A percentile compares a stretch with the other conserved stretches of the same genome.
phyloP scores from a whole-genome alignment of 2,329 filamentous ascomycete genomes.

The Fusarium sp. region DNA sequence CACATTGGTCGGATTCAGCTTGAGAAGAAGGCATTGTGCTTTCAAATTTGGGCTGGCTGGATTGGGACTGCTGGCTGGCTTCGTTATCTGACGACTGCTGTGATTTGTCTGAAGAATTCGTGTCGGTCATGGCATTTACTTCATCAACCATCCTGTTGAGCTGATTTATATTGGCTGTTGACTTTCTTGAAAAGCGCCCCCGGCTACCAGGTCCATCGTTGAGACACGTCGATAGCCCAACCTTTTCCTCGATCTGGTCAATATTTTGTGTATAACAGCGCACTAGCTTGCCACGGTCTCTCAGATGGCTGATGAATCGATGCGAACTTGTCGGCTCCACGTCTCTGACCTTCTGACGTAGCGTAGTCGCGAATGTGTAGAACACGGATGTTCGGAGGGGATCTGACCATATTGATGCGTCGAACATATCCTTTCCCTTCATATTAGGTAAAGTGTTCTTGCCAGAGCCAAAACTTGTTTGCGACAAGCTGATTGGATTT shows the following conservation, averaged over 20 bases:
- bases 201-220: slow-evolving; percentile 71
- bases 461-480: slow-evolving; percentile 50
- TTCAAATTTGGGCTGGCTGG: slow-evolving; percentile 31
- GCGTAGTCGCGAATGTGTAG: slow-evolving; percentile 77
- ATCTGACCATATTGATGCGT: slow-evolving; percentile 77
- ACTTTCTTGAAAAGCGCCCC: slow-evolving; percentile 68
- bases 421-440: slow-evolving; percentile 79
- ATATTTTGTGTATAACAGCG: slow-evolving; percentile 83
- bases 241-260: slow-evolving; percentile 77
- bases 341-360: slow-evolving; percentile 73
- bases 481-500: slow-evolving; percentile 56
- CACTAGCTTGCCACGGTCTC: slow-evolving; percentile 75
- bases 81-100: slow-evolving; percentile 38
- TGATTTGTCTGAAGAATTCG: slow-evolving; percentile 40
- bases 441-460: slow-evolving; percentile 66
- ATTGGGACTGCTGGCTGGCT: slow-evolving; percentile 33
- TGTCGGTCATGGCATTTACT: slow-evolving; percentile 36
- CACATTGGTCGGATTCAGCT: slow-evolving; percentile 39
- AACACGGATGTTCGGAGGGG: slow-evolving; percentile 76
- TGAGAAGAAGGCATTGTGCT: slow-evolving; percentile 19
- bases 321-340: slow-evolving; percentile 75
- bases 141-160: slow-evolving; percentile 56
- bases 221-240: slow-evolving; percentile 74
- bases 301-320: slow-evolving; percentile 75
- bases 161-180: slow-evolving; percentile 52